These are phyloP conservation scores for Phialemoniopsis sp. DNA, from an alignment of 2,329 filamentous ascomycete genomes.

Conservation along the genomic window DNA sequence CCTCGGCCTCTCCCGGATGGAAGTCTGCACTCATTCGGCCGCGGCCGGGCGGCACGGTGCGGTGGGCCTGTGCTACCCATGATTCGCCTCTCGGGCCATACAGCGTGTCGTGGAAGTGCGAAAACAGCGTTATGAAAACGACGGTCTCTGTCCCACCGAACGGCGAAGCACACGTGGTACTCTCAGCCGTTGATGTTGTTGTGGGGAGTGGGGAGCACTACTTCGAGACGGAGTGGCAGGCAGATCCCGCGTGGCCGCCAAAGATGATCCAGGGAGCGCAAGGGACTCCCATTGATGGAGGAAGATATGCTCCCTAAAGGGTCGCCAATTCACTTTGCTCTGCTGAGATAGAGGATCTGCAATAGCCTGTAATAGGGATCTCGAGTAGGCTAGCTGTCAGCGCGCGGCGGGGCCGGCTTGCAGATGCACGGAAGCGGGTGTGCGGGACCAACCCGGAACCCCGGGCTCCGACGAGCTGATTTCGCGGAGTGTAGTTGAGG, in stretches of 20 bases:
- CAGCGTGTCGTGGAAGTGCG: neutral
- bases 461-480: too few species aligned
- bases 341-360: too few species aligned
- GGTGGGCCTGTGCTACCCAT: neutral
- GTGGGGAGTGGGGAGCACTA: neutral
- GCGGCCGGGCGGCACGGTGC: neutral
- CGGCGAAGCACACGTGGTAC: neutral
- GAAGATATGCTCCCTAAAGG: too few species aligned
- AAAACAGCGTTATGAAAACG: neutral
- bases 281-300: too few species aligned
- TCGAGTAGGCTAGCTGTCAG: too few species aligned
- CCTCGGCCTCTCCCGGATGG: slow-evolving; percentile 16
- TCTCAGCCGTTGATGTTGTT: neutral
- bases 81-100: neutral
- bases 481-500: too few species aligned
- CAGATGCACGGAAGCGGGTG: too few species aligned
- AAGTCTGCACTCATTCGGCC: slow-evolving; percentile 13
- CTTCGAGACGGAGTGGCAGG: slow-evolving; percentile 3
- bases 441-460: too few species aligned
- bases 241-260: slow-evolving; percentile 4
- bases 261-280: slow-evolving; percentile 1
- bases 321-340: too few species aligned
- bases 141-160: neutral
- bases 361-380: too few species aligned
- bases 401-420: too few species aligned